Percentiles rank a stretch among this genome's conserved stretches.
phyloP scores from a whole-genome alignment of 73 alveolate genomes.

The Paramecium sexaurelia region DNA sequence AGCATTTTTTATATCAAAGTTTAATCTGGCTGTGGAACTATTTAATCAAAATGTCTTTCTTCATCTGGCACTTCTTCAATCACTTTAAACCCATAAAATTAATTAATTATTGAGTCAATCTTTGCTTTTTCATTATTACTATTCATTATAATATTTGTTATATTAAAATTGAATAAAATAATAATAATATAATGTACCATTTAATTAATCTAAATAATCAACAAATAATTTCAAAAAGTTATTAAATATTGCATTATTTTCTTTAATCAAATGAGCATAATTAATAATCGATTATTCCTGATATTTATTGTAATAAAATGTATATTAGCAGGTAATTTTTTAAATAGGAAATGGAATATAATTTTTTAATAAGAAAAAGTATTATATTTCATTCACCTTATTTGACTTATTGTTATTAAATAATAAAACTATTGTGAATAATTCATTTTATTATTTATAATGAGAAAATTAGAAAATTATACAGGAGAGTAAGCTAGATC shows the following conservation, averaged over 20 bases:
- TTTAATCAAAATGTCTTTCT: constrained; percentile 24
- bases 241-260: no score
- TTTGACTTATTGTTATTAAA: no score
- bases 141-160: not conserved
- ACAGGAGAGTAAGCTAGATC: constrained; percentile 54
- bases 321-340: no score
- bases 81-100: constrained; percentile 21
- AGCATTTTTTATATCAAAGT: constrained; percentile 8
- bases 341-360: no score
- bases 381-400: no score
- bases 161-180: not conserved
- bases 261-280: no score
- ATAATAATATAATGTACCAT: not conserved
- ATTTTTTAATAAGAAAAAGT: no score
- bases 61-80: constrained; percentile 31
- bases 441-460: not conserved
- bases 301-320: no score
- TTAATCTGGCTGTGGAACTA: not conserved
- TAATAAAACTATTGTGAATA: no score
- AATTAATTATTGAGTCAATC: not conserved
- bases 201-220: not conserved
- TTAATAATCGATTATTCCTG: no score
- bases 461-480: constrained; percentile 8
- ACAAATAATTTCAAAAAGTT: no score
- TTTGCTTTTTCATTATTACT: not conserved